Evolutionary conservation across 352 stramenopile genomes (phyloP).

Genomic region (Pythium apleroticum): DNA sequence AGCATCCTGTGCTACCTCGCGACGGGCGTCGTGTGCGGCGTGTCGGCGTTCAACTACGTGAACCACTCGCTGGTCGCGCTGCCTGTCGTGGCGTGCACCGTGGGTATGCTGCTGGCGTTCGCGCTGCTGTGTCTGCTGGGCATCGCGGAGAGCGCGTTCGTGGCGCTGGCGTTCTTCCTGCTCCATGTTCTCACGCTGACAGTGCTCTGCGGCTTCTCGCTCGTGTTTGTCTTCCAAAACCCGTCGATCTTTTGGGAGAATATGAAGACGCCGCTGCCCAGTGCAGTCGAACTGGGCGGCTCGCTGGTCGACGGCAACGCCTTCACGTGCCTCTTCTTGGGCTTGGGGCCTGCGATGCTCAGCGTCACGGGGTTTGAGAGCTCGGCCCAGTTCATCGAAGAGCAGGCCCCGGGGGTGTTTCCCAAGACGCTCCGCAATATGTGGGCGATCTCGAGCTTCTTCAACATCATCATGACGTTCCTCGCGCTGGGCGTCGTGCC

Average conservation of each 20-base stretch:
- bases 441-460: slow-evolving; percentile 72
- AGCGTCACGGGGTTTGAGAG: slow-evolving; percentile 86
- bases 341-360: slow-evolving; percentile 65
- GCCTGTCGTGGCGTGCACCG: slow-evolving; percentile 39
- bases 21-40: slow-evolving; percentile 57
- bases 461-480: slow-evolving; percentile 76
- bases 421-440: slow-evolving; percentile 82
- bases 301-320: slow-evolving; percentile 27
- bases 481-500: slow-evolving; percentile 68
- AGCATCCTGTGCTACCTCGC: slow-evolving; percentile 86
- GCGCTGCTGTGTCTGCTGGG: slow-evolving; percentile 70
- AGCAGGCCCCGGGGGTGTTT: slow-evolving; percentile 78
- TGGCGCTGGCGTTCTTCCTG: slow-evolving; percentile 80
- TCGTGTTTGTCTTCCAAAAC: slow-evolving; percentile 56
- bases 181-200: slow-evolving; percentile 63
- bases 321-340: slow-evolving; percentile 51
- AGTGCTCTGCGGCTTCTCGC: slow-evolving; percentile 43
- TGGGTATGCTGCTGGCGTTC: slow-evolving; percentile 67
- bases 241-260: slow-evolving; percentile 58
- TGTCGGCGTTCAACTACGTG: slow-evolving; percentile 79
- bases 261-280: slow-evolving; percentile 42
- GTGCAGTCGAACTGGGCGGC: slow-evolving; percentile 31
- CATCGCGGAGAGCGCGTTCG: slow-evolving; percentile 71
- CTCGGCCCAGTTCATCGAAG: slow-evolving; percentile 83
- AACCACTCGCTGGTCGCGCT: slow-evolving; percentile 51